Base-by-base conservation (phyloP, 2,329 filamentous ascomycete genomes). In the Monilinia aucupariae region DNA sequence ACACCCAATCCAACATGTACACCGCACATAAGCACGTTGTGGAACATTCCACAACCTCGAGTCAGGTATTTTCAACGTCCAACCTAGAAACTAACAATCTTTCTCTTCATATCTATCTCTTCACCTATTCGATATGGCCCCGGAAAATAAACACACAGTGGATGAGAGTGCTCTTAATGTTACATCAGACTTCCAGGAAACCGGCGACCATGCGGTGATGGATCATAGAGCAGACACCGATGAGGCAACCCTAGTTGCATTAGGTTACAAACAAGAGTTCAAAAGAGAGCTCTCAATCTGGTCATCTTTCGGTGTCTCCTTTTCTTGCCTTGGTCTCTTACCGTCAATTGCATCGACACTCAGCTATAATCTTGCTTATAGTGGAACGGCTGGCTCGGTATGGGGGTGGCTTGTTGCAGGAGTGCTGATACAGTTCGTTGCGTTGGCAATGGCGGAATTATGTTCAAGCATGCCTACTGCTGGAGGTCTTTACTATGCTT, bases 341-440 rank as follows among this genome's bases (percentile, higher is more conserved):
- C 76, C 76, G 12, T 75, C 73, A 5, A 71, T 77, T 48, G 75
- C 75, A 9, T 74, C 74, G 12, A 76, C 74, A 1, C 69, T 77
- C 20, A 56, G 65, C 4, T 77, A 75, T 61, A 72, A 70, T 59
- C 68, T 76, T 9, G 74, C 71, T 4, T 75, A 75, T 67, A 69
- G 74, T 3, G 73, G 73, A 7, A 66, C 69, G 1, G 71, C 69
- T 41, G 73, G 73, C 22, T 63, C 64, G n/a, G 82, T 82, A 2
- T 87, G 85, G 84, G 85, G 85, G 12, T 88, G 85, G 85, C 75
- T 87, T 9, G 77, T 87, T 58, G 85, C 85, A 37, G 86, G 86
- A 81, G 66, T 83, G 2, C 85, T 86, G 22, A 86, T 87, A 49
- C 85, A 87, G 70, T 82, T 79, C 68, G 80, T 87, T 32, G 85